Evolutionary conservation across 2,329 filamentous ascomycete genomes (phyloP).

Genomic region (Paracamarosporium sp.): DNA sequence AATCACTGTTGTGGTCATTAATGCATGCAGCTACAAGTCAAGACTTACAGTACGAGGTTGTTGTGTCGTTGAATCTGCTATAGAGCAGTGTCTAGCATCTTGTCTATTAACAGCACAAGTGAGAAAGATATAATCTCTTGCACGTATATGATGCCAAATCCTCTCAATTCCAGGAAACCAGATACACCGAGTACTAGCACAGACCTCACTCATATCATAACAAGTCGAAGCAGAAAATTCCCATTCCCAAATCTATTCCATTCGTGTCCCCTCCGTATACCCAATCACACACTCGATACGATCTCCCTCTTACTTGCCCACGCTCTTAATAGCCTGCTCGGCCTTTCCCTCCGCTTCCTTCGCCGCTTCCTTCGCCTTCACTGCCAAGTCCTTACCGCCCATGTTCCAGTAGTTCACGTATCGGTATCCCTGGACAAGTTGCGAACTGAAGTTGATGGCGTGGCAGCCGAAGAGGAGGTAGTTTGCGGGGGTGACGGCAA

Average conservation of each 20-base stretch:
- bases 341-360: slow-evolving; percentile 10
- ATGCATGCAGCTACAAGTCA: too few relatives aligned
- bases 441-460: slow-evolving; percentile 68
- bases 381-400: slow-evolving; percentile 52
- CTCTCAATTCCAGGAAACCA: neutral
- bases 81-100: neutral
- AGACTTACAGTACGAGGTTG: too few relatives aligned
- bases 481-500: slow-evolving; percentile 69
- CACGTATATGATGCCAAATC: neutral
- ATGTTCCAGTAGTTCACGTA: slow-evolving; percentile 67
- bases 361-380: slow-evolving; percentile 47
- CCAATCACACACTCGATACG: neutral
- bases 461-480: slow-evolving; percentile 74
- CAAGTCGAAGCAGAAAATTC: neutral
- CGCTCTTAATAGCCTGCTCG: slow-evolving; percentile 12
- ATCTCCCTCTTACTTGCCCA: slow-evolving; percentile 14
- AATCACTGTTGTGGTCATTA: too few relatives aligned
- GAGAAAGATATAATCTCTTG: neutral
- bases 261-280: neutral
- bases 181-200: slow-evolving; percentile 2
- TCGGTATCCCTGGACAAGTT: slow-evolving; percentile 67
- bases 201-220: neutral
- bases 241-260: neutral
- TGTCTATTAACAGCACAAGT: neutral
- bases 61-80: neutral